Percentiles rank a stretch among this genome's conserved stretches.
Conservation (phyloP, 106 monocot genomes). For the Triglochin maritima region DNA sequence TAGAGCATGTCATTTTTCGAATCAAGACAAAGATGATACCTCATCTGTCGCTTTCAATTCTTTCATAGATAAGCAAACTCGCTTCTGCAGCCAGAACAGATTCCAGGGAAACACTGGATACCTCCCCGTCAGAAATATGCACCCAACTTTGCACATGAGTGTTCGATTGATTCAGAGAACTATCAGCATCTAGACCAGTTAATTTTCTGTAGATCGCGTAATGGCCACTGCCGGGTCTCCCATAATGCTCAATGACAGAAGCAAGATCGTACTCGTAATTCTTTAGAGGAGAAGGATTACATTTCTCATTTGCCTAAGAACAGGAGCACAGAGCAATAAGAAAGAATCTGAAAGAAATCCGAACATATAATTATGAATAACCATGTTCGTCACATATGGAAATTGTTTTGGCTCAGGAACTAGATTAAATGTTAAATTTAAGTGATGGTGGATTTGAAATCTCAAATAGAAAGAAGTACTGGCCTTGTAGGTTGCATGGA, state of each 20-base stretch:
- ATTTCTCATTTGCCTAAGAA: neutral
- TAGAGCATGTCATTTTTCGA: too few relatives aligned
- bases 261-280: slow-evolving; percentile 33
- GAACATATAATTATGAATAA: neutral
- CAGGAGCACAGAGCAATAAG: neutral
- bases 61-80: slow-evolving; percentile 84
- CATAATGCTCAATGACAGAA: slow-evolving; percentile 86
- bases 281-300: slow-evolving; percentile 4
- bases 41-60: slow-evolving; percentile 12
- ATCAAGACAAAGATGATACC: too few relatives aligned
- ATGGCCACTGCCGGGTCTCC: slow-evolving; percentile 69
- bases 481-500: neutral
- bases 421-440: neutral
- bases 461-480: neutral
- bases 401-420: too few relatives aligned
- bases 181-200: slow-evolving; percentile 6
- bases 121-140: slow-evolving; percentile 62
- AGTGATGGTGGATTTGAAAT: neutral
- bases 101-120: slow-evolving; percentile 45
- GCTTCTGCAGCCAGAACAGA: slow-evolving; percentile 70
- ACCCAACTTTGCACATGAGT: slow-evolving; percentile 30
- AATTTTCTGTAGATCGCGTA: slow-evolving; percentile 67
- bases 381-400: neutral
- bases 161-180: slow-evolving; percentile 2
- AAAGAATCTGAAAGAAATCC: neutral